Base-by-base conservation (phyloP, 768 basidiomycete species). In the Tulasnella sp. region DNA sequence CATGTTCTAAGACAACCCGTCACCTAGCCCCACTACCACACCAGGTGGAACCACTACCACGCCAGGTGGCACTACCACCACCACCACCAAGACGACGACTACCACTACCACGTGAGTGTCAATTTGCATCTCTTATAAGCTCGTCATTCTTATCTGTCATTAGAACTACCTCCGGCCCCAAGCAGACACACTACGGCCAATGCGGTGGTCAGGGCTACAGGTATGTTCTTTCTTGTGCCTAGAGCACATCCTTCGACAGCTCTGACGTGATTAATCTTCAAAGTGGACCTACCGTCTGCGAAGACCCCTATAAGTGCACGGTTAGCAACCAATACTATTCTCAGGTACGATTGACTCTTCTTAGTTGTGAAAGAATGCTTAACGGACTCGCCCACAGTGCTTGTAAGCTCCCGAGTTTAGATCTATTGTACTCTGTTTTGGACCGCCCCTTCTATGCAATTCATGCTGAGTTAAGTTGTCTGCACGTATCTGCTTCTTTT, bases 201-300 rank as follows among this genome's bases (percentile, higher is more conserved):
- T 77, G 77, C 18, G 77, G 73, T 44, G 73, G 73, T 18, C 39
- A 44, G n/a, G 32, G 44, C 6, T 35, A 44, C 32, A 48, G 32
- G 32, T 35, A 42, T n/a, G 3, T n/a, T 73, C 26, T 42, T n/a
- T 48, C 32, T n/a, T 23, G 13, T 26, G 20, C n/a, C 2, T 42
- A 5, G 26, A 32, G n/a, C 44, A 23, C 42, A 16, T 20, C n/a
- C 29, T 7, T 44, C 16, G 44, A n/a, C 32, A n/a, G n/a, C 46
- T 48, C 13, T 42, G 13, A 48, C 73, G 9, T 11, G 0, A 26
- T 67, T 32, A 29, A 5, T 16, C 39, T 42, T 3, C 75, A 7
- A 10, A 78, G 75, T 15, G 78, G 78, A 20, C 73, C 78, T n/a
- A 78, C 78, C 18, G 48, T 61, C 20, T 78, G 78, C 61, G 75